Percentiles rank a stretch among this genome's conserved stretches.
Evolutionary conservation across 1,284 basidiomycete species (phyloP).

Genomic region (Puccinia sorghi): DNA sequence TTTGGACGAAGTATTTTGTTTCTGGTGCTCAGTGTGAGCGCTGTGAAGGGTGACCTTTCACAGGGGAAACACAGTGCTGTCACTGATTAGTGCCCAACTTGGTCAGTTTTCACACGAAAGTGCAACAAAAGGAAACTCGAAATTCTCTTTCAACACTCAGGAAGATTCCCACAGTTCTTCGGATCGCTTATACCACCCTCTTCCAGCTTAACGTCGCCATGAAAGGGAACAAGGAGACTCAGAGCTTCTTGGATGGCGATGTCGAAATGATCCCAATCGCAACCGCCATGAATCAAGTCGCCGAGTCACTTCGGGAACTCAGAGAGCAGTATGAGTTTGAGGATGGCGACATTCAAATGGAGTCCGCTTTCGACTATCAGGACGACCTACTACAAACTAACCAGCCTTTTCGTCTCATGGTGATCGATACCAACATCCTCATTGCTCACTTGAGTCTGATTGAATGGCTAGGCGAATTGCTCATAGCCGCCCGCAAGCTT

Average conservation of each 20-base stretch:
- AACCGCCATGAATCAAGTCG: slow-evolving; percentile 25
- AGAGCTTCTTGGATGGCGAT: slow-evolving; percentile 1
- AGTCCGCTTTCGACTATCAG: slow-evolving; percentile 10
- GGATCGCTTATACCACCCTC: too few relatives aligned
- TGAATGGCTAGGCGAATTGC: slow-evolving; percentile 29
- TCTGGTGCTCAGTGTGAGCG: too few relatives aligned
- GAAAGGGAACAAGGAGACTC: not conserved
- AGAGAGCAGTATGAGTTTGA: slow-evolving; percentile 20
- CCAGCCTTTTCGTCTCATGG: slow-evolving; percentile 6
- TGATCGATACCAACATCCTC: slow-evolving; percentile 42
- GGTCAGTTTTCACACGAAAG: too few relatives aligned
- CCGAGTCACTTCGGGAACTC: slow-evolving; percentile 29
- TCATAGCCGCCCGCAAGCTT: slow-evolving; percentile 23
- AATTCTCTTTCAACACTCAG: not conserved
- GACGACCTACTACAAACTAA: not conserved
- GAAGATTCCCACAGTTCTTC: not conserved
- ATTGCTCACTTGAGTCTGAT: slow-evolving; percentile 28
- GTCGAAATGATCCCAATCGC: slow-evolving; percentile 29
- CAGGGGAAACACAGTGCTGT: not conserved
- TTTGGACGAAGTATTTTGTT: not conserved
- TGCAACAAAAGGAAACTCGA: too few relatives aligned
- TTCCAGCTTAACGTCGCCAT: not conserved
- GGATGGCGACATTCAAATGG: slow-evolving; percentile 26
- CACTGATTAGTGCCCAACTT: not conserved
- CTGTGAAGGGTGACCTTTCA: not conserved